A percentile compares a stretch with the other conserved stretches of the same genome.
These are phyloP conservation scores for Pleurostoma richardsiae DNA, from an alignment of 2,329 filamentous ascomycete species.

Conservation along the genomic window DNA sequence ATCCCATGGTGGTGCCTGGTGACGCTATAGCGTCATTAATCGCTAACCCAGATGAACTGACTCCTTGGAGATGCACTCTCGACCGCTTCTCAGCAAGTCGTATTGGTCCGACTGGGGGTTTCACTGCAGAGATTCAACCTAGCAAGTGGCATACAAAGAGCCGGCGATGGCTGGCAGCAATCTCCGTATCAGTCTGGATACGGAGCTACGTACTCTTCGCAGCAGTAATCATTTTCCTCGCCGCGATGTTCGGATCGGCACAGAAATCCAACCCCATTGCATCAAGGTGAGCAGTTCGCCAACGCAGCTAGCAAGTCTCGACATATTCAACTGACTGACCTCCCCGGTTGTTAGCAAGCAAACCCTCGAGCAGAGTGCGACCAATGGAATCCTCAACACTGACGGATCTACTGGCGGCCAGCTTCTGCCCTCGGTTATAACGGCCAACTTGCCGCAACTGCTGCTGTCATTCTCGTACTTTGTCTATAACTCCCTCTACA, in stretches of 20 bases:
- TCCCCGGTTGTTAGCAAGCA: background rate
- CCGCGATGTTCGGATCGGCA: background rate
- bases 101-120: background rate
- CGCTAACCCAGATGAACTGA: background rate
- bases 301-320: background rate
- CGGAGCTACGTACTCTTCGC: background rate
- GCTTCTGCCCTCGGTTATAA: slow-evolving; percentile 1
- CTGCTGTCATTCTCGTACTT: slow-evolving; percentile 15
- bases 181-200: background rate
- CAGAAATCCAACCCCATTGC: background rate
- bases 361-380: background rate
- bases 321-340: background rate
- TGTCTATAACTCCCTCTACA: slow-evolving; percentile 12
- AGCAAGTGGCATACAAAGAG: background rate
- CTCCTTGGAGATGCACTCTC: background rate
- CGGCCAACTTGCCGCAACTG: slow-evolving; percentile 13
- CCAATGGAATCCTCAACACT: background rate
- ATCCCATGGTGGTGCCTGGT: slow-evolving; percentile 1
- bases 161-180: background rate
- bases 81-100: background rate
- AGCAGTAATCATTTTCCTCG: background rate
- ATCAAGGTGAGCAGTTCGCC: background rate
- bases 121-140: background rate
- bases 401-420: background rate
- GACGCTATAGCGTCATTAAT: slow-evolving; percentile 5